Evolutionary conservation across 1,139 yeast species (phyloP).

Genomic region (Lodderomyces beijingensis): DNA sequence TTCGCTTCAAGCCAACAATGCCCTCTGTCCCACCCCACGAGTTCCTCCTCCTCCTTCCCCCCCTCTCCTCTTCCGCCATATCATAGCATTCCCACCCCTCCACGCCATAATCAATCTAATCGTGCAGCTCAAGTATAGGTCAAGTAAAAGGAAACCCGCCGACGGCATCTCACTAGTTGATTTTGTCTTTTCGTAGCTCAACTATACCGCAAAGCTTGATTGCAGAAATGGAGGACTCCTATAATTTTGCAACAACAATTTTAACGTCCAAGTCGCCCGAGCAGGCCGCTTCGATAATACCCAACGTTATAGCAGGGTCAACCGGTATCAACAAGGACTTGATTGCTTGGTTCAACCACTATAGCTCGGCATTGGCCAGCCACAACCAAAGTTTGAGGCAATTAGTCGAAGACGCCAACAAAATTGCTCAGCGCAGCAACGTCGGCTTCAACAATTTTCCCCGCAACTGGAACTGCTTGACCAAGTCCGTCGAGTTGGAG

Average conservation of each 20-base stretch:
- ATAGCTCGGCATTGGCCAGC: slow-evolving; percentile 44
- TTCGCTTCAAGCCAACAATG: too few relatives aligned
- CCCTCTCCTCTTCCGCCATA: too few relatives aligned
- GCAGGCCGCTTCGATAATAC: slow-evolving; percentile 39
- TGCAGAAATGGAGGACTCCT: slow-evolving; percentile 8
- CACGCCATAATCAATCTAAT: too few relatives aligned
- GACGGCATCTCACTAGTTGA: too few relatives aligned
- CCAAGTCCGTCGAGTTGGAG: slow-evolving; percentile 51
- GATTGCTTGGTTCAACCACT: slow-evolving; percentile 52
- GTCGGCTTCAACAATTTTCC: slow-evolving; percentile 53
- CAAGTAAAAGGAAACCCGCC: too few relatives aligned
- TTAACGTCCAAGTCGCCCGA: slow-evolving; percentile 42
- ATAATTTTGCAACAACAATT: slow-evolving; percentile 33
- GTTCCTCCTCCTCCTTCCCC: too few relatives aligned
- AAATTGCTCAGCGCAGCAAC: slow-evolving; percentile 16
- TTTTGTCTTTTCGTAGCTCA: too few relatives aligned
- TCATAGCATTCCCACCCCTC: too few relatives aligned
- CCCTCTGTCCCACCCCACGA: too few relatives aligned
- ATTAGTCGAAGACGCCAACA: slow-evolving; percentile 28
- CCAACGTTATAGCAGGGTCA: slow-evolving; percentile 27
- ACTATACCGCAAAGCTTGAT: too few relatives aligned
- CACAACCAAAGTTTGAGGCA: slow-evolving; percentile 50
- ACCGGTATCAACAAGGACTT: slow-evolving; percentile 29
- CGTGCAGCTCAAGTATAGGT: too few relatives aligned
- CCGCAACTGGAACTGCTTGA: slow-evolving; percentile 53